Evolutionary conservation across 2,329 filamentous ascomycete genomes (phyloP).

Genomic region (Zymoseptoria crescenta): DNA sequence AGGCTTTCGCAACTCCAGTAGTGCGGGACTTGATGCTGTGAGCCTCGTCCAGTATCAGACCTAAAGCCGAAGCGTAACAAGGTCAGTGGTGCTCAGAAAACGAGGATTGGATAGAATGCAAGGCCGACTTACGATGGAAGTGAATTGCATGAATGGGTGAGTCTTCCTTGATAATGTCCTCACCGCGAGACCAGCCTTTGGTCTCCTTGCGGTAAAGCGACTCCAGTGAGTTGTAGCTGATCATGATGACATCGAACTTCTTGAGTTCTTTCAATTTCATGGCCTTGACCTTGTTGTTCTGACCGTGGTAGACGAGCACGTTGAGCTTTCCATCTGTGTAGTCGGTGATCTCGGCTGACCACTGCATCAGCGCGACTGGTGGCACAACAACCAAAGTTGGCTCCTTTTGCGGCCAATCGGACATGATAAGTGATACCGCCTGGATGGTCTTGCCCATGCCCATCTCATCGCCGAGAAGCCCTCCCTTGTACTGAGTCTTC

Average conservation of each 20-base stretch:
- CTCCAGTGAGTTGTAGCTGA: conserved; percentile 88
- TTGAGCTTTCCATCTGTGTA: conserved; percentile 86
- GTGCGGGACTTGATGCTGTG: conserved; percentile 89
- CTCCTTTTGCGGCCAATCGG: conserved; percentile 75
- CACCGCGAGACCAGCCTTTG: conserved; percentile 77
- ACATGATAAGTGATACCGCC: conserved; percentile 96
- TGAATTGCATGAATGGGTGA: conserved; percentile 62
- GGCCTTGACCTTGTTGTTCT: conserved; percentile 72
- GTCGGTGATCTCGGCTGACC: conserved; percentile 45
- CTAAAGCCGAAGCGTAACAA: conserved; percentile 48
- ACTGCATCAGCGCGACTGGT: conserved; percentile 7
- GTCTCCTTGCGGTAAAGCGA: conserved; percentile 87
- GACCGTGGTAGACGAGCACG: conserved; percentile 83
- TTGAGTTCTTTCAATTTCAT: conserved; percentile 67
- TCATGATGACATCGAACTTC: conserved; percentile 88
- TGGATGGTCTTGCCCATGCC: conserved; percentile 98
- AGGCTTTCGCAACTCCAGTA: conserved; percentile 88
- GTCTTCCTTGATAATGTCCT: conserved; percentile 71
- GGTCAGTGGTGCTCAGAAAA: too few relatives aligned
- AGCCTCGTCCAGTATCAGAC: conserved; percentile 88
- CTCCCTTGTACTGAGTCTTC: conserved; percentile 73
- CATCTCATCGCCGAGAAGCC: conserved; percentile 94
- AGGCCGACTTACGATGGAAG: too few relatives aligned
- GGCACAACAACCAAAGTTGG: conserved; percentile 47
- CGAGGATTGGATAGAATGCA: too few relatives aligned